Evolutionary conservation across 2,329 filamentous ascomycete species (phyloP).

Genomic region (Nemania abortiva): DNA sequence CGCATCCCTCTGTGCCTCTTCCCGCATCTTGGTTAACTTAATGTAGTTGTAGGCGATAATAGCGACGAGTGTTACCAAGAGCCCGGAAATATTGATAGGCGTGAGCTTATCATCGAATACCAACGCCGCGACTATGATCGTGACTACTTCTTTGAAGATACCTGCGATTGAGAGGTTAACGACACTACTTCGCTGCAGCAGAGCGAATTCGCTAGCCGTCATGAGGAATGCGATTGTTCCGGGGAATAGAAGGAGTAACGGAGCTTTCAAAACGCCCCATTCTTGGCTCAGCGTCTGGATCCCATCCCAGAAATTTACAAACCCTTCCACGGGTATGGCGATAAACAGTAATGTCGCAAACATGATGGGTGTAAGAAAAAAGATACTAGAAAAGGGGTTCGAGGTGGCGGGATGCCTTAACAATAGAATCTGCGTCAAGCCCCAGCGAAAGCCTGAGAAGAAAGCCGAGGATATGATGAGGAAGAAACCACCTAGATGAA

Average conservation of each 20-base stretch:
- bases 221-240: conserved; percentile 93
- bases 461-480: conserved; percentile 94
- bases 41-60: conserved; percentile 95
- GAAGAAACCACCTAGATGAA: conserved; percentile 86
- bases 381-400: conserved; percentile 96
- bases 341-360: conserved; percentile 84
- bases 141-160: conserved; percentile 99
- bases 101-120: conserved; percentile 92
- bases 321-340: conserved; percentile 87
- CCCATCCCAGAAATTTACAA: conserved; percentile 74
- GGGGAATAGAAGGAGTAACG: conserved; percentile 86
- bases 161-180: conserved; percentile 96
- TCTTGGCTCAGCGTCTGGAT: conserved; percentile 71
- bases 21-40: conserved; percentile 90
- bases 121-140: conserved; percentile 87
- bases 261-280: conserved; percentile 75
- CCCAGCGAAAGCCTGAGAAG: conserved; percentile 97
- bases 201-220: conserved; percentile 95
- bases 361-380: conserved; percentile 98
- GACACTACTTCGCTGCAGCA: conserved; percentile 93
- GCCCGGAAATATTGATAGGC: conserved; percentile 84
- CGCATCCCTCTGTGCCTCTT: conserved; percentile 72
- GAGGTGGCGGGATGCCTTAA: conserved; percentile 93
- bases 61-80: conserved; percentile 87
- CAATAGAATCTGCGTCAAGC: conserved; percentile 95